Percentiles rank a stretch among this genome's conserved stretches.
Conservation (phyloP, 2,329 filamentous ascomycete species). For the Gremmenia infestans region DNA sequence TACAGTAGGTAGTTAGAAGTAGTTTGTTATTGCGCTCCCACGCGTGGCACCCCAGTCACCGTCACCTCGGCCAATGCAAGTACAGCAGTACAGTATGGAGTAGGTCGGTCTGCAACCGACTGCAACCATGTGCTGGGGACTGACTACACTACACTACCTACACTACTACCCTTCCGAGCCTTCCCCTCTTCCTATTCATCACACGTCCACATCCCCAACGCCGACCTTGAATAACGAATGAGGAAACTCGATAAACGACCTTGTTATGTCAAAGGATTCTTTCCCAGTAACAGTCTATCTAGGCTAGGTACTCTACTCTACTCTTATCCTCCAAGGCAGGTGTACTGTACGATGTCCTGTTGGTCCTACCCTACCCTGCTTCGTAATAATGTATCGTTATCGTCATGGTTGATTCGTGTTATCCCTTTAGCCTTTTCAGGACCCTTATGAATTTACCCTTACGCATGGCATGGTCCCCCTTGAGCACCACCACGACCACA, state of each 20-base stretch:
- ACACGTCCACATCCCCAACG: too few species aligned
- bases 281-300: too few species aligned
- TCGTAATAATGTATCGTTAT: too few species aligned
- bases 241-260: not conserved
- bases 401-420: not conserved
- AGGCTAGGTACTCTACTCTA: too few species aligned
- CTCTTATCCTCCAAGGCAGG: too few species aligned
- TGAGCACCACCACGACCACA: not conserved
- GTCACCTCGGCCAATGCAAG: not conserved
- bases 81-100: not conserved
- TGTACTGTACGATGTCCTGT: too few species aligned
- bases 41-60: not conserved
- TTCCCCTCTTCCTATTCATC: too few species aligned
- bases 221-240: not conserved
- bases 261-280: not conserved
- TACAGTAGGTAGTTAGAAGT: too few species aligned
- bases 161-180: too few species aligned
- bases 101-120: not conserved
- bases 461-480: not conserved
- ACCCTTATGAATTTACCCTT: not conserved
- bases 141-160: too few species aligned
- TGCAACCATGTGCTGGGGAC: too few species aligned
- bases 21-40: not conserved
- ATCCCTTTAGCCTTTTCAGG: not conserved
- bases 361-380: too few species aligned